Percentiles rank a stretch among this genome's conserved stretches.
Conservation (phyloP, 2,329 filamentous ascomycete species). For the Aspergillus arachidicola region DNA sequence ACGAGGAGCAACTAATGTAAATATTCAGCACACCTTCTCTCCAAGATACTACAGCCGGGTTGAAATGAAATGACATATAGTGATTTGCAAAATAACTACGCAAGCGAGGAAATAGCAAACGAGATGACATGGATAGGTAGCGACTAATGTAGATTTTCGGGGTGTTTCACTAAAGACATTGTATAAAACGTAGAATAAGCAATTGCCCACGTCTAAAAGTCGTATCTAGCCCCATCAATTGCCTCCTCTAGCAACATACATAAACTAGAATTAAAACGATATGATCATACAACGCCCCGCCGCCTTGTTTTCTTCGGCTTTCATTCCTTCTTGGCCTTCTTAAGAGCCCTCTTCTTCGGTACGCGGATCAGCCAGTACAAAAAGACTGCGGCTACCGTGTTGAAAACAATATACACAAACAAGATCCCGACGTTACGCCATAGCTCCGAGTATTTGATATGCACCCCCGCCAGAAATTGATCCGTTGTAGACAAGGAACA, state of each 20-base stretch:
- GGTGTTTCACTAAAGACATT: too few relatives aligned
- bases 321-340: conserved; percentile 40
- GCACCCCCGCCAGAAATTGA: conserved; percentile 55
- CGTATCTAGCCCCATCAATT: not conserved
- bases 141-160: too few relatives aligned
- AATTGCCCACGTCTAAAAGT: not conserved
- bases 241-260: not conserved
- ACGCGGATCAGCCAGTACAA: conserved; percentile 60
- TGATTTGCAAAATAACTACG: too few relatives aligned
- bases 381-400: conserved; percentile 50
- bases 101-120: too few relatives aligned
- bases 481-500: conserved; percentile 42
- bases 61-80: too few relatives aligned
- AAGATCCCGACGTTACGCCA: conserved; percentile 61
- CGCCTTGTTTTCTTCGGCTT: not conserved
- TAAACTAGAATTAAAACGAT: not conserved
- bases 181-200: not conserved
- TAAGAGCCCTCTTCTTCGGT: conserved; percentile 49
- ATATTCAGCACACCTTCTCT: too few relatives aligned
- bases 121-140: too few relatives aligned
- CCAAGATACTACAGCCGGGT: too few relatives aligned
- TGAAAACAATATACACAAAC: conserved; percentile 57
- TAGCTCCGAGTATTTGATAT: conserved; percentile 45
- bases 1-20: too few relatives aligned
- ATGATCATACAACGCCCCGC: not conserved